Base-by-base conservation (phyloP, 148 eudicot species). In the Rhododendron griersonianum region DNA sequence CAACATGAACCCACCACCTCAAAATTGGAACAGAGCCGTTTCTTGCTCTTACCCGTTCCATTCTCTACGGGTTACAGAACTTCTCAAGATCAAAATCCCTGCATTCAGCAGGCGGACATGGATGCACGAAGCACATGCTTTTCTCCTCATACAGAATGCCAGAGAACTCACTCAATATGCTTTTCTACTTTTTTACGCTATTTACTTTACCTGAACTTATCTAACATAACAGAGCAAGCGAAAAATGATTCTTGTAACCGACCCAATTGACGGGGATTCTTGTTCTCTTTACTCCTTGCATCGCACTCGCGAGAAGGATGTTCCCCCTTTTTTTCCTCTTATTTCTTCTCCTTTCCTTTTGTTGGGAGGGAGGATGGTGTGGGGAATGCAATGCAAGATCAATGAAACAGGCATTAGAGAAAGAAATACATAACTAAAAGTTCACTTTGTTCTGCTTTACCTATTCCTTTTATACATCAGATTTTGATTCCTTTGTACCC, bases 381-480 rank as follows among this genome's bases (percentile, higher is more conserved):
- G 71, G 14, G 59, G 59, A 53, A 80, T 23, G 51, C 33, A 35
- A 57, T 59, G 69, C 47, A 55, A 81, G 71, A 35, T 11, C 84
- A 57, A 23, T 11, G 67, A 84, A 61, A 73, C 39, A 57, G 28
- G 74, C 48, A 73, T 18, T 21, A 50, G 13, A 30, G 80, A 84
- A 84, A 50, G 80, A 84, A 19, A 84, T 50, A 84, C 21, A 33
- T 48, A 10, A 67, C 74, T 67, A 85, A 39, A 80, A 80, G 84
- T 80, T 50, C 84, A 81, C 74, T 19, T 59, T 73, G 84, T 82
- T 67, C 80, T 71, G 55, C 80, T 81, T 50, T 35, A 51, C 51
- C 84, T 44, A 21, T 39, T 81, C 21, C 55, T 48, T 86, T 55
- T 84, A n/a, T 84, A 84, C 86, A 84, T 45, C 73, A 55, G 81